Evolutionary conservation across 2,329 filamentous ascomycete genomes (phyloP).

Genomic region (Fusarium sp.): DNA sequence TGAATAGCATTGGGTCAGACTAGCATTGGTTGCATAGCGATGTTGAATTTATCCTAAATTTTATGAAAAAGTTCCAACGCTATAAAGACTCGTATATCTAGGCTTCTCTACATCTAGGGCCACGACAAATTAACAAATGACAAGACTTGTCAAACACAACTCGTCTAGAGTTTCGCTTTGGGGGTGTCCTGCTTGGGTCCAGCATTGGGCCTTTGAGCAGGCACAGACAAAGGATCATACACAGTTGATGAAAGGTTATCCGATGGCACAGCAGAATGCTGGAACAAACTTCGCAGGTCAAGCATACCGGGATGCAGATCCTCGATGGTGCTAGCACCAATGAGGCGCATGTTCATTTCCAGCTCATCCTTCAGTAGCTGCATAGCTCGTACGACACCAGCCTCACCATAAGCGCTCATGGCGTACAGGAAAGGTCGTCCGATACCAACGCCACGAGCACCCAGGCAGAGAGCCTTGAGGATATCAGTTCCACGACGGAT

Average conservation of each 20-base stretch:
- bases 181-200: slow-evolving; percentile 7
- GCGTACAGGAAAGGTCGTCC: slow-evolving; percentile 95
- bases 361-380: slow-evolving; percentile 94
- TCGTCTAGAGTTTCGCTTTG: slow-evolving; percentile 58
- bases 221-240: slow-evolving; percentile 64
- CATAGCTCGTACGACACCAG: slow-evolving; percentile 92
- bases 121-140: background rate
- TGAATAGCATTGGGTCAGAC: background rate
- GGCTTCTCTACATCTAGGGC: slow-evolving; percentile 31
- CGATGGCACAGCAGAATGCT: slow-evolving; percentile 59
- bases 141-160: background rate
- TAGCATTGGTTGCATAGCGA: slow-evolving; percentile 22
- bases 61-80: slow-evolving; percentile 11
- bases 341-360: slow-evolving; percentile 98
- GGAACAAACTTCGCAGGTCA: slow-evolving; percentile 75
- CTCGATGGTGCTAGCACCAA: slow-evolving; percentile 78
- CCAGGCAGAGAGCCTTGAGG: slow-evolving; percentile 92
- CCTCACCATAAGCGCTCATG: slow-evolving; percentile 90
- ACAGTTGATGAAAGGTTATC: slow-evolving; percentile 60
- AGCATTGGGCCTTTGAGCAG: slow-evolving; percentile 58
- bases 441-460: slow-evolving; percentile 91
- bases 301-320: slow-evolving; percentile 84
- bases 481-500: slow-evolving; percentile 92
- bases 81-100: slow-evolving; percentile 26
- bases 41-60: slow-evolving; percentile 1